A percentile compares a stretch with the other conserved stretches of the same genome.
Evolutionary conservation across 192 early-diverging fungal genomes (phyloP).

Genomic region (Thamnidium elegans): DNA sequence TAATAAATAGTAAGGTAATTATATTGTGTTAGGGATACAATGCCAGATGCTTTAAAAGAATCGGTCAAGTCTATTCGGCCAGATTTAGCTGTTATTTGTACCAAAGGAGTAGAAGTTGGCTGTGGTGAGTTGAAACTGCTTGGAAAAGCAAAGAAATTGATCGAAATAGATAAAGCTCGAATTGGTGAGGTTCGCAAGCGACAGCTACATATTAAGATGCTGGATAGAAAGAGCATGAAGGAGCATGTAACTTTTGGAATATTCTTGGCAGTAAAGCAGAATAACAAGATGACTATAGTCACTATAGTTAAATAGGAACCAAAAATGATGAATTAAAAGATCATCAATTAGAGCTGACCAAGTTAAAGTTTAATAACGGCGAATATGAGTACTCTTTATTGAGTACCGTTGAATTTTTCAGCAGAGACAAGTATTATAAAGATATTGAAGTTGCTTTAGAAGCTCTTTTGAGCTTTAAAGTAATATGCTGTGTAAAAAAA

Average conservation of each 20-base stretch:
- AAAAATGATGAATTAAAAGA: conserved; percentile 11
- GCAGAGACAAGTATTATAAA: neutral
- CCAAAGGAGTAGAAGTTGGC: conserved; percentile 2
- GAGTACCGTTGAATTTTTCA: neutral
- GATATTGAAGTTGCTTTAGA: conserved; percentile 1
- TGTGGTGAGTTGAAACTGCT: conserved; percentile 1
- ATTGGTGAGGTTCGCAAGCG: conserved; percentile 9
- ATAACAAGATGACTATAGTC: conserved; percentile 8
- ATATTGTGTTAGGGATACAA: neutral
- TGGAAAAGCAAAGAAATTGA: neutral
- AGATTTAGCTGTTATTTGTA: neutral
- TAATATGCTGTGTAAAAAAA: conserved; percentile 9
- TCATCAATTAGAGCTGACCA: neutral
- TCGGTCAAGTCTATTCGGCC: neutral
- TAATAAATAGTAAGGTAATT: neutral
- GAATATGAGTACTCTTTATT: conserved; percentile 10
- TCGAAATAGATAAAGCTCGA: conserved; percentile 9
- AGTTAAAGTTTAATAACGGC: neutral
- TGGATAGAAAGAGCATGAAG: too few species aligned
- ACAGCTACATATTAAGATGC: neutral
- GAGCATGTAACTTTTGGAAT: conserved; percentile 8
- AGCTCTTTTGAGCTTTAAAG: conserved; percentile 1
- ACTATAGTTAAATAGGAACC: neutral
- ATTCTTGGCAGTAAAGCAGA: neutral
- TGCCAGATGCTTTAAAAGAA: neutral